phyloP scores from a whole-genome alignment of 225 moss, liverwort and hornwort genomes.

The Bryum argenteum region DNA sequence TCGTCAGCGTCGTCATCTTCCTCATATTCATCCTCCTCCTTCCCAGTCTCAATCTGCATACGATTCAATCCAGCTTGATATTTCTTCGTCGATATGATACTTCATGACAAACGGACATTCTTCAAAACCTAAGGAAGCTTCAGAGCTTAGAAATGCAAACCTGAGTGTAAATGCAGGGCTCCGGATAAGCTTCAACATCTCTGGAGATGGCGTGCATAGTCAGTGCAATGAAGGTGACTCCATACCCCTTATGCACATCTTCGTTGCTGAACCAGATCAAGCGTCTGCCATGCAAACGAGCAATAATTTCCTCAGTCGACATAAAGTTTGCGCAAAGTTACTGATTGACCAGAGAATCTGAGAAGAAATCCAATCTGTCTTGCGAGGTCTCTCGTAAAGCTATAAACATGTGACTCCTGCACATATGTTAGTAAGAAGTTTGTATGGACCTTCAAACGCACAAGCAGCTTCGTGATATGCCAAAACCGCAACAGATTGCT shows the following conservation, averaged over 20 bases:
- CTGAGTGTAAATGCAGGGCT: slow-evolving; percentile 98
- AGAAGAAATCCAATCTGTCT: not conserved
- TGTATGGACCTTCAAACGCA: slow-evolving; percentile 3
- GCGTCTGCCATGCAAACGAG: slow-evolving; percentile 64
- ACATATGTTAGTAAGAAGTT: slow-evolving; percentile 12
- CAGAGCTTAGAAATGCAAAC: slow-evolving; percentile 38
- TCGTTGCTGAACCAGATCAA: slow-evolving; percentile 91
- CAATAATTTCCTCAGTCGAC: slow-evolving; percentile 18
- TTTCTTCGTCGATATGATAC: not conserved
- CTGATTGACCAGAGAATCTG: no score
- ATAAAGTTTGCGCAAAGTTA: slow-evolving; percentile 15
- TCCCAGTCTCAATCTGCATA: slow-evolving; percentile 75
- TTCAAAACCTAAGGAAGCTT: not conserved
- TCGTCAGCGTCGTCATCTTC: slow-evolving; percentile 67
- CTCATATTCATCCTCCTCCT: slow-evolving; percentile 66
- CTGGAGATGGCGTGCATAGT: slow-evolving; percentile 98
- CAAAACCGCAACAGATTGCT: not conserved
- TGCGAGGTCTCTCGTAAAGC: slow-evolving; percentile 6
- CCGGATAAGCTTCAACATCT: slow-evolving; percentile 78
- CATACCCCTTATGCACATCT: slow-evolving; percentile 81
- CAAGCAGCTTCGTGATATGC: slow-evolving; percentile 12
- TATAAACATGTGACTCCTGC: slow-evolving; percentile 1
- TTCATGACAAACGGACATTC: not conserved
- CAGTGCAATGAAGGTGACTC: slow-evolving; percentile 83
- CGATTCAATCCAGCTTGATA: slow-evolving; percentile 17